Evolutionary conservation across 768 basidiomycete species (phyloP), one percentile per base, ranked within the genome.

Genomic region (Asterophora lycoperdoides): DNA sequence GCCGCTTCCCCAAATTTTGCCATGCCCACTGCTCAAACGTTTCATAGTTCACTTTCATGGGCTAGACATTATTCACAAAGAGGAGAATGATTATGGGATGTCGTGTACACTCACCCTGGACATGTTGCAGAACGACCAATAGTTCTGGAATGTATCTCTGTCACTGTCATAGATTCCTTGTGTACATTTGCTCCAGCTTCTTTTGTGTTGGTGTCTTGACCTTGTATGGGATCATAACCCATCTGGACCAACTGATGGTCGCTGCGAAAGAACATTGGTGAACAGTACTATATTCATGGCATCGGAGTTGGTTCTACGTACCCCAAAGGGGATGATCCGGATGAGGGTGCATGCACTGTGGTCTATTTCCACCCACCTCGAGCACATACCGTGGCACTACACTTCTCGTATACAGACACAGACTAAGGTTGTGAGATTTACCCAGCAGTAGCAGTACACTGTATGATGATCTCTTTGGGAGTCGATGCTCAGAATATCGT

Each of bases 1-100:
- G 6, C 81, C 92, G 0, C 70, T 94, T 2, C 91, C 91, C 0
- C 91, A 93, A 59, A 87, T 93, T 46, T 93, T 89, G 2, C 90
- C 92, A 0, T 86, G 84, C 56, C 90, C 83, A 1, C 67, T 80
- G 7, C 55, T 78, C 0, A 76, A 79, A 51, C 64, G 78, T 8
- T 80, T 76, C 52, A 66, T 70, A 63, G 61, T 68, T 26, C 61
- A 68, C 45, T 72, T 72, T 42, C 77, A 85, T 45, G 83, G 85
- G 3, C 59, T 86, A 46, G 77, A 86, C 47, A 74, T 90, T 15
- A 78, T 89, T 11, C 77, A 83, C 28, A 77, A 82, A 52, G 84
- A 86, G 33, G 87, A 89, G 54, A 83, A 86, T 36, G 83, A 86
- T 55, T 85, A 81, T 59, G 87, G 86, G 1, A 68, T 92, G 0